These are phyloP conservation scores for Kokia cookei DNA, from an alignment of 441 rosid species.

Conservation along the genomic window DNA sequence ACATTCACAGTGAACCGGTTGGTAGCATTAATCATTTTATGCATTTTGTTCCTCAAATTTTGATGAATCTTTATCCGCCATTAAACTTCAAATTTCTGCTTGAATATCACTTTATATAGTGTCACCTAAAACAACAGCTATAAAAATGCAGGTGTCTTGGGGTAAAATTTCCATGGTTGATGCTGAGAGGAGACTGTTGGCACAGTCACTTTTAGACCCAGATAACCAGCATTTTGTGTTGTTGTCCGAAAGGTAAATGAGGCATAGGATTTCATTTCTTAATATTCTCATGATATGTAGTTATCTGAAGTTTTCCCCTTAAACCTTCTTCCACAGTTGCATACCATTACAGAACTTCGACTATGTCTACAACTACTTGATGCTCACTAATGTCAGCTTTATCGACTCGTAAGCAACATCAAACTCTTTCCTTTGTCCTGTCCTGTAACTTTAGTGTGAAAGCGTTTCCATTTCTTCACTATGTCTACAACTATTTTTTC, in stretches of 20 bases:
- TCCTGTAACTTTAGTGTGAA: neutral
- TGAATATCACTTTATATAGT: neutral
- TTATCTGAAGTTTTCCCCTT: conserved; percentile 5
- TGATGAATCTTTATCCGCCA: neutral
- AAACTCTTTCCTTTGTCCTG: neutral
- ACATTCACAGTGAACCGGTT: conserved; percentile 56
- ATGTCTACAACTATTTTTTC: neutral
- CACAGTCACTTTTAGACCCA: conserved; percentile 51
- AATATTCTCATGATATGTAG: neutral
- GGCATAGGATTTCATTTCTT: neutral
- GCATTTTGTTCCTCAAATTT: neutral
- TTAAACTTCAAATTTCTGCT: neutral
- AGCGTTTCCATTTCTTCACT: neutral
- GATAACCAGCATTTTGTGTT: conserved; percentile 58
- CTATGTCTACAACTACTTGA: conserved; percentile 42
- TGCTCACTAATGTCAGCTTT: conserved; percentile 45
- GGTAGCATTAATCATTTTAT: neutral
- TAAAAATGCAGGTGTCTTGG: conserved; percentile 43
- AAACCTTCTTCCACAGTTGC: conserved; percentile 32
- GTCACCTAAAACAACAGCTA: neutral
- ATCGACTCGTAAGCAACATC: conserved; percentile 41
- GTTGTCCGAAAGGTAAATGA: conserved; percentile 53
- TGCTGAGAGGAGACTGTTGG: conserved; percentile 55
- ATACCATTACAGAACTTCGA: conserved; percentile 46
- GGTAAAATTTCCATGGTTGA: conserved; percentile 64